Evolutionary conservation across 2,329 filamentous ascomycete genomes (phyloP).

Genomic region (Aphanocladium album): DNA sequence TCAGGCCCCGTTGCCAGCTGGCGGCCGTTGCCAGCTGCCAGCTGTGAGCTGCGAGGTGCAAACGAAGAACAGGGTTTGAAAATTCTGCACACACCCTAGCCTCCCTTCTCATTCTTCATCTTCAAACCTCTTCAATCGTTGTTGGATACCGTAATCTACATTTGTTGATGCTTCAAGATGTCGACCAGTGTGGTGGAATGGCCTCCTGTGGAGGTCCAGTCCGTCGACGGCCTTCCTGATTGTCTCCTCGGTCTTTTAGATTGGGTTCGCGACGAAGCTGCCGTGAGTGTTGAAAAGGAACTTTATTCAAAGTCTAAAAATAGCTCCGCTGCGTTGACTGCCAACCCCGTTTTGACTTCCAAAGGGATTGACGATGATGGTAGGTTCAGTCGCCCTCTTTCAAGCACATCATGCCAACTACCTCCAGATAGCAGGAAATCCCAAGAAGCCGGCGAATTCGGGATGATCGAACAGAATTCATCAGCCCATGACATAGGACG

Average conservation of each 20-base stretch:
- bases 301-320: background rate
- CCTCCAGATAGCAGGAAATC: background rate
- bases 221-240: background rate
- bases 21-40: background rate
- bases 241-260: background rate
- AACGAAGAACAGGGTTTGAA: background rate
- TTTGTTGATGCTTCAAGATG: background rate
- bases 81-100: background rate
- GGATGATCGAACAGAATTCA: background rate
- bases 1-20: background rate
- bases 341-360: background rate
- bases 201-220: background rate
- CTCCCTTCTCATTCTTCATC: background rate
- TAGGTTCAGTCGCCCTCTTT: background rate
- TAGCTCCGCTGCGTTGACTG: background rate
- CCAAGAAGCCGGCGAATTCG: background rate
- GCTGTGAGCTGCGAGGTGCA: background rate
- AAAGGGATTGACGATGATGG: background rate
- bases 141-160: background rate
- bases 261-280: constrained; percentile 4
- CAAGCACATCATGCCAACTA: background rate
- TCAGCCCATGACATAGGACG: background rate
- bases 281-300: background rate
- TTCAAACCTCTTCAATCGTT: background rate
- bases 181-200: background rate